These are phyloP conservation scores for Halophytophthora batemanensis DNA, from an alignment of 352 stramenopile genomes.

Conservation along the genomic window DNA sequence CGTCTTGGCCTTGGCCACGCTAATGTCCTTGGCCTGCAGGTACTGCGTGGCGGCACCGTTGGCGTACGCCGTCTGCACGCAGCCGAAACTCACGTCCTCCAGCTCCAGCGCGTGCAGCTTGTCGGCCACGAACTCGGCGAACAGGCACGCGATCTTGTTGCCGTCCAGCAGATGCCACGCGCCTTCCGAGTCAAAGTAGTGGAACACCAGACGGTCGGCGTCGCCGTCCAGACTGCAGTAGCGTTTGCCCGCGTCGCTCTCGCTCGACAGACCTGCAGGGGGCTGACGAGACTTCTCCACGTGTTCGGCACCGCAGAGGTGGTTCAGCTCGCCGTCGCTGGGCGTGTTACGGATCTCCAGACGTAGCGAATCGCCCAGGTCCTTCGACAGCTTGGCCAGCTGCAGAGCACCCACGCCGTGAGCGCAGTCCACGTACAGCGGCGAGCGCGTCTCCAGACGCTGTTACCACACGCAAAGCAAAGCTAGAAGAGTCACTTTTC, in stretches of 20 bases:
- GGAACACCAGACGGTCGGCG: conserved; percentile 98
- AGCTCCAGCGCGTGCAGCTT: conserved; percentile 81
- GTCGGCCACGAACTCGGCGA: conserved; percentile 92
- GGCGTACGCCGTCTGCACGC: conserved; percentile 99
- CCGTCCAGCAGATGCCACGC: conserved; percentile 93
- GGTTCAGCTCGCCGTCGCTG: conserved; percentile 92
- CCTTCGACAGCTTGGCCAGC: conserved; percentile 71
- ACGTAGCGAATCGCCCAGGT: conserved; percentile 74
- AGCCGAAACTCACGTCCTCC: conserved; percentile 88
- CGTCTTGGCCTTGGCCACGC: conserved; percentile 92
- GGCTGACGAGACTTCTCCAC: conserved; percentile 93
- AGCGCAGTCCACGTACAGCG: conserved; percentile 91
- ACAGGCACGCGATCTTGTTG: conserved; percentile 97
- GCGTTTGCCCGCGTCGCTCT: conserved; percentile 67
- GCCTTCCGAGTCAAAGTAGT: conserved; percentile 85
- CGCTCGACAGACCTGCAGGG: conserved; percentile 61
- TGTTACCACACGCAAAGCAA: conserved; percentile 11
- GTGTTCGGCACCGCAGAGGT: conserved; percentile 95
- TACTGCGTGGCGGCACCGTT: conserved; percentile 95
- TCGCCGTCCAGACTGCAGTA: conserved; percentile 97
- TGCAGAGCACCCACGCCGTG: conserved; percentile 91
- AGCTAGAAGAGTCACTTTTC: not conserved
- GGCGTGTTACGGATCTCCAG: conserved; percentile 82
- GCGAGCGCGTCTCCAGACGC: conserved; percentile 73
- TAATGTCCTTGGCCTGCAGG: conserved; percentile 65